Evolutionary conservation across 2,329 filamentous ascomycete species (phyloP).

Genomic region (Fusarium brachygibbosum): DNA sequence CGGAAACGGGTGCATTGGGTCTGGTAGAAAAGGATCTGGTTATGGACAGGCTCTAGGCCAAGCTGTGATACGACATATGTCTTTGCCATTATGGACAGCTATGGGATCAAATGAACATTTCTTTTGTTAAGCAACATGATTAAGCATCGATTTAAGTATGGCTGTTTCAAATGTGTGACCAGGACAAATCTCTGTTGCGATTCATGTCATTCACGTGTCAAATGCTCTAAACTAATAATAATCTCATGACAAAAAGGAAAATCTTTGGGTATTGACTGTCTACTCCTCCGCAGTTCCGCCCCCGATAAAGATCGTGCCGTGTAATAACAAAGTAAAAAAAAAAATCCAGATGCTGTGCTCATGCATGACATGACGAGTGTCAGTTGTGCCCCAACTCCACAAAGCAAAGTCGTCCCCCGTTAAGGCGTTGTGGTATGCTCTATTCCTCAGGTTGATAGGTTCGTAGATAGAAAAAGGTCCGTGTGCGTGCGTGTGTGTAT

Average conservation of each 20-base stretch:
- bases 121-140: slow-evolving; percentile 31
- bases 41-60: slow-evolving; percentile 31
- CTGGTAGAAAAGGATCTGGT: slow-evolving; percentile 37
- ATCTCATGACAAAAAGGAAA: slow-evolving; percentile 42
- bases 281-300: slow-evolving; percentile 47
- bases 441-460: slow-evolving; percentile 32
- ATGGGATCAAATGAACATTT: slow-evolving; percentile 39
- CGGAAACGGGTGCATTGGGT: slow-evolving; percentile 56
- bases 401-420: slow-evolving; percentile 43
- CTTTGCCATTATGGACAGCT: slow-evolving; percentile 31
- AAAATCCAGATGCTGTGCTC: slow-evolving; percentile 42
- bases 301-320: slow-evolving; percentile 39
- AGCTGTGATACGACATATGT: slow-evolving; percentile 38
- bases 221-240: slow-evolving; percentile 6
- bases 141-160: background rate
- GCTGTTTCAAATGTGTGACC: slow-evolving; percentile 2
- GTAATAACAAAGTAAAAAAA: slow-evolving; percentile 30
- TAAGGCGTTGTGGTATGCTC: slow-evolving; percentile 39
- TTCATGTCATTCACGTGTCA: slow-evolving; percentile 20
- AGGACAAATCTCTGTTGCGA: background rate
- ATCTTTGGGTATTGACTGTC: slow-evolving; percentile 52
- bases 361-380: slow-evolving; percentile 39
- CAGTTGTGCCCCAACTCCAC: slow-evolving; percentile 45
- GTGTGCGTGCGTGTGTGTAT: background rate
- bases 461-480: slow-evolving; percentile 15